Evolutionary conservation across 2,329 filamentous ascomycete species (phyloP).

Genomic region (Cercospora sesami): DNA sequence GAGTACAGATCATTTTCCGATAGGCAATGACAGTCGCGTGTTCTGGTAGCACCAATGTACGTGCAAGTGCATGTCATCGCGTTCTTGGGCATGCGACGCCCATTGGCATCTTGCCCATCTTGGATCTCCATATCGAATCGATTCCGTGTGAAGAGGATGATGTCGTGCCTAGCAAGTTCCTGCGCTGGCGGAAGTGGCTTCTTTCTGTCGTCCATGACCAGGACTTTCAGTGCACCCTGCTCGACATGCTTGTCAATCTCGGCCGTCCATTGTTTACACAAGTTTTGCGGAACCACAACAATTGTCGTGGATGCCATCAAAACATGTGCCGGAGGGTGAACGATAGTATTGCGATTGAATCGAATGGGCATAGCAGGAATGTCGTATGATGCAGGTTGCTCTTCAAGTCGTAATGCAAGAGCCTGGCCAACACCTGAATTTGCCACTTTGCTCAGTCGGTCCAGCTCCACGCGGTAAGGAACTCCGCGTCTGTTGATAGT

Average conservation of each 20-base stretch:
- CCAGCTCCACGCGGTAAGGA: slow-evolving; percentile 69
- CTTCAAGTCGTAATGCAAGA: slow-evolving; percentile 57
- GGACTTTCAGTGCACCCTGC: slow-evolving; percentile 56
- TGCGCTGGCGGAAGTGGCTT: slow-evolving; percentile 58
- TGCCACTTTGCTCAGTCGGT: slow-evolving; percentile 50
- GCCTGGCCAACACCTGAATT: slow-evolving; percentile 49
- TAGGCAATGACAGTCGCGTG: slow-evolving; percentile 49
- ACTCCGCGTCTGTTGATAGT: slow-evolving; percentile 65
- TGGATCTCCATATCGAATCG: slow-evolving; percentile 69
- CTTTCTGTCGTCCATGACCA: slow-evolving; percentile 59
- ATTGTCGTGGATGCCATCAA: slow-evolving; percentile 69
- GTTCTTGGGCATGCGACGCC: slow-evolving; percentile 41
- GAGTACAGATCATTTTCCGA: slow-evolving; percentile 47
- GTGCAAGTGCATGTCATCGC: slow-evolving; percentile 40
- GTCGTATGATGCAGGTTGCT: slow-evolving; percentile 41
- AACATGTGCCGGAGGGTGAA: slow-evolving; percentile 52
- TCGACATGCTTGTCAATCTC: slow-evolving; percentile 78
- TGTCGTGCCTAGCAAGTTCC: slow-evolving; percentile 66
- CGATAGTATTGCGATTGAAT: slow-evolving; percentile 45
- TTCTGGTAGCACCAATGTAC: slow-evolving; percentile 48
- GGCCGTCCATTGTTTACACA: slow-evolving; percentile 78
- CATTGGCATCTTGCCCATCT: slow-evolving; percentile 50
- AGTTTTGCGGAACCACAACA: slow-evolving; percentile 77
- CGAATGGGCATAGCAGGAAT: slow-evolving; percentile 44
- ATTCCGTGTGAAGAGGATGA: slow-evolving; percentile 73